phyloP scores from a whole-genome alignment of 2,329 filamentous ascomycete genomes.

The Hirsutella minnesotensis region DNA sequence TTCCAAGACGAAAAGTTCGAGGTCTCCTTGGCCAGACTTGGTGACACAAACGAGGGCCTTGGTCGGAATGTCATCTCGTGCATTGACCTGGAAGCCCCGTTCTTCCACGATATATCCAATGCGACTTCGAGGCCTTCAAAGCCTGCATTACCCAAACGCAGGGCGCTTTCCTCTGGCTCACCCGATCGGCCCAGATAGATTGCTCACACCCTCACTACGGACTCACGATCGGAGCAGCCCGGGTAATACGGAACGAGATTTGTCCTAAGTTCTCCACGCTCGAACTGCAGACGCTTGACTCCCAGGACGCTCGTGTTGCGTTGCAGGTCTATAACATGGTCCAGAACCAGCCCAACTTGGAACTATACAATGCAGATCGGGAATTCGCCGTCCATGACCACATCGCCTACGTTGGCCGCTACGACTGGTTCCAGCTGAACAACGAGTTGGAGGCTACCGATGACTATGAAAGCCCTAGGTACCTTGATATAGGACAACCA shows the following conservation, averaged over 20 bases:
- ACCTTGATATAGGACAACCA: background rate
- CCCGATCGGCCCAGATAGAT: constrained; percentile 2
- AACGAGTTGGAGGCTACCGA: background rate
- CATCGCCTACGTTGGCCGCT: background rate
- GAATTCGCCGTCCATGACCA: background rate
- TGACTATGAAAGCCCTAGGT: background rate
- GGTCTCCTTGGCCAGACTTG: constrained; percentile 3
- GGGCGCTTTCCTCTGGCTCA: constrained; percentile 5
- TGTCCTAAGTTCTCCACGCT: constrained; percentile 4
- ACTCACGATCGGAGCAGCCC: constrained; percentile 2
- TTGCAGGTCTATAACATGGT: background rate
- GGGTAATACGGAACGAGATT: constrained; percentile 4
- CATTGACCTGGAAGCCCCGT: constrained; percentile 9
- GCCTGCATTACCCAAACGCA: constrained; percentile 6
- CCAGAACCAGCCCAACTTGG: background rate
- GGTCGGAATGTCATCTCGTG: constrained; percentile 5
- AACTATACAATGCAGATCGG: background rate
- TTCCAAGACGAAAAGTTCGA: constrained; percentile 1
- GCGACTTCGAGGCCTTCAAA: constrained; percentile 7
- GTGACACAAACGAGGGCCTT: background rate
- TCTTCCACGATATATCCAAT: constrained; percentile 5
- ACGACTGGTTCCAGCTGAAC: background rate
- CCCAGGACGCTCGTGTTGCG: background rate
- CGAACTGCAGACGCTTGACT: constrained; percentile 2
- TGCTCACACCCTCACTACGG: constrained; percentile 3